Conservation (phyloP, 176 grass and related monocot species). For the Elaeis guineensis region DNA sequence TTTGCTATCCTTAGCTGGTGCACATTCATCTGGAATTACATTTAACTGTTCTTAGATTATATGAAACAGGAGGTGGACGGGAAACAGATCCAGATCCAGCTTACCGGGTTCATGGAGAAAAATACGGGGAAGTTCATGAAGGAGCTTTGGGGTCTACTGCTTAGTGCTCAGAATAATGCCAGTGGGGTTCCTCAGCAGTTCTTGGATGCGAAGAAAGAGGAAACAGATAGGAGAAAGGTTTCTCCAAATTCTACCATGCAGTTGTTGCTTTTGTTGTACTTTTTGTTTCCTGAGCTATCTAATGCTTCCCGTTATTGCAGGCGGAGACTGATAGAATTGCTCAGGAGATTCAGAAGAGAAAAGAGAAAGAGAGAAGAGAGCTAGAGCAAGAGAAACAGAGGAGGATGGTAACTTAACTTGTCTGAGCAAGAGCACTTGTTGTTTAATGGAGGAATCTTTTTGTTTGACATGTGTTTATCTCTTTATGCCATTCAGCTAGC, state of each 20-base stretch:
- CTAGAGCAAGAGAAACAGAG: conserved; percentile 46
- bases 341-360: conserved; percentile 82
- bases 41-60: background rate
- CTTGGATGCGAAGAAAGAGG: conserved; percentile 83
- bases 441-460: conserved; percentile 25
- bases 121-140: conserved; percentile 95
- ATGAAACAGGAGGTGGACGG: conserved; percentile 59
- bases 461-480: conserved; percentile 57
- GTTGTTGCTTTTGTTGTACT: background rate
- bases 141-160: conserved; percentile 84
- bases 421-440: conserved; percentile 18
- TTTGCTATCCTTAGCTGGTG: too few relatives aligned
- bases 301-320: conserved; percentile 19
- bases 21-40: too few relatives aligned
- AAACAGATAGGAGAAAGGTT: conserved; percentile 77
- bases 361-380: conserved; percentile 72
- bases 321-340: conserved; percentile 74
- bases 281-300: background rate
- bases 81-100: conserved; percentile 90
- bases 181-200: conserved; percentile 98
- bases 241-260: too few relatives aligned
- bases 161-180: conserved; percentile 80
- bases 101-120: conserved; percentile 99
- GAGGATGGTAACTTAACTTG: conserved; percentile 41
- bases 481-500: conserved; percentile 86